Evolutionary conservation across 139 green algal genomes (phyloP).

Genomic region (Yamagishiella unicocca): DNA sequence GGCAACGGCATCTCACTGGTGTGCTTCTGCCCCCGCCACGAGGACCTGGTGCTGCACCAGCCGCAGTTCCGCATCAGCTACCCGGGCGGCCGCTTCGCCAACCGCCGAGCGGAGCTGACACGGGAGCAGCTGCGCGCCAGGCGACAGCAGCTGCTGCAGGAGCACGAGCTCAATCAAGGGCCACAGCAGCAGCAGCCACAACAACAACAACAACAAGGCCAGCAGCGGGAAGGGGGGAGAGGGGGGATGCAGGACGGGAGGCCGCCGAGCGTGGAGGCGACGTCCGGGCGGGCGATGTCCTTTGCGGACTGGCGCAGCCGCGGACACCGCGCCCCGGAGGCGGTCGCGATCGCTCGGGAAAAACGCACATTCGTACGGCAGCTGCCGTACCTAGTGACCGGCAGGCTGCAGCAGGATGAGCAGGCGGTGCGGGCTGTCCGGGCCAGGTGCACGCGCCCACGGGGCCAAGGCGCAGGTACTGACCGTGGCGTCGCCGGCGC

Average conservation of each 20-base stretch:
- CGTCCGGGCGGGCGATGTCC: background rate
- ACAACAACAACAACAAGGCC: background rate
- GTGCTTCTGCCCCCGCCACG: conserved; percentile 76
- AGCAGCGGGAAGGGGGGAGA: no score
- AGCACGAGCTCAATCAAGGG: background rate
- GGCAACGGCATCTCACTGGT: conserved; percentile 58
- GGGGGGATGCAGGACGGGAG: no score
- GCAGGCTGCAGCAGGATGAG: conserved; percentile 20
- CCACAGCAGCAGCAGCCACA: background rate
- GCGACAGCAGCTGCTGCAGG: conserved; percentile 14
- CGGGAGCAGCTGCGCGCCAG: background rate
- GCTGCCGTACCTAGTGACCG: conserved; percentile 67
- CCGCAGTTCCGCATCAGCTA: conserved; percentile 15
- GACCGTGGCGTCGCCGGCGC: no score
- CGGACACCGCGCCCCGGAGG: conserved; percentile 71
- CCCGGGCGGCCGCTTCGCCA: conserved; percentile 27
- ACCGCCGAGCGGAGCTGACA: background rate
- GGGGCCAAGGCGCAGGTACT: no score
- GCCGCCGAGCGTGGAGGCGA: no score
- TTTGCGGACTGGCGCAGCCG: conserved; percentile 52
- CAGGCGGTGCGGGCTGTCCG: background rate
- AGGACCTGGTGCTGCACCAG: background rate
- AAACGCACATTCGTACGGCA: conserved; percentile 73
- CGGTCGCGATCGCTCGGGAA: conserved; percentile 61
- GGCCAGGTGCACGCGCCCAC: no score